Conservation (phyloP, 2,329 filamentous ascomycete species). For the Fonsecaea pugnacius region DNA sequence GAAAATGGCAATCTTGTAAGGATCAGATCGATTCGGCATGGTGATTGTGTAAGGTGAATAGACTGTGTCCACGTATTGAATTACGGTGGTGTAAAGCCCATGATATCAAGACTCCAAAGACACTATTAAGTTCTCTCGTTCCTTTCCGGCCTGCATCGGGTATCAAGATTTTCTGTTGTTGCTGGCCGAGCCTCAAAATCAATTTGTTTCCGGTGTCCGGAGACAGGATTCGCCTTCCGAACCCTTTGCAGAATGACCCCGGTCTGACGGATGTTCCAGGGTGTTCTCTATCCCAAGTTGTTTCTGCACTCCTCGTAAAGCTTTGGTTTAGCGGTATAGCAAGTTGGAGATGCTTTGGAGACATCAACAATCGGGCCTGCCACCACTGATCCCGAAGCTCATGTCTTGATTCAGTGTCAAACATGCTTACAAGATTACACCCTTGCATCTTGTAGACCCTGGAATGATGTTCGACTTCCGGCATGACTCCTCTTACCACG, state of each 20-base stretch:
- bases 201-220: slow-evolving; percentile 6
- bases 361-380: not conserved
- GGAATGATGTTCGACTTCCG: not conserved
- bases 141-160: slow-evolving; percentile 2
- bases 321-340: not conserved
- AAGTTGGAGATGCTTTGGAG: slow-evolving; percentile 1
- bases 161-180: slow-evolving; percentile 1
- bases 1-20: slow-evolving; percentile 6
- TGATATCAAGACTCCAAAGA: not conserved
- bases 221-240: not conserved
- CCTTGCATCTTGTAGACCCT: not conserved
- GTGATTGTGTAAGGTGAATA: slow-evolving; percentile 1
- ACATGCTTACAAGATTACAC: slow-evolving; percentile 5
- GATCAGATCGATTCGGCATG: slow-evolving; percentile 8
- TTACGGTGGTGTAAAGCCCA: not conserved
- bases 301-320: not conserved
- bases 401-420: not conserved
- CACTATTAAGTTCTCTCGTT: slow-evolving; percentile 4
- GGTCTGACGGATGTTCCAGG: not conserved
- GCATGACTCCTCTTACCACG: not conserved
- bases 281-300: not conserved
- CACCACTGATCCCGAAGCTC: not conserved
- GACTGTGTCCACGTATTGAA: not conserved
- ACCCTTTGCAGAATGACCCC: slow-evolving; percentile 2
- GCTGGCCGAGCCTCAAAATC: slow-evolving; percentile 5